A percentile compares a stretch with the other conserved stretches of the same genome.
phyloP scores from a whole-genome alignment of 2,329 filamentous ascomycete genomes.

The Fusarium hostae region DNA sequence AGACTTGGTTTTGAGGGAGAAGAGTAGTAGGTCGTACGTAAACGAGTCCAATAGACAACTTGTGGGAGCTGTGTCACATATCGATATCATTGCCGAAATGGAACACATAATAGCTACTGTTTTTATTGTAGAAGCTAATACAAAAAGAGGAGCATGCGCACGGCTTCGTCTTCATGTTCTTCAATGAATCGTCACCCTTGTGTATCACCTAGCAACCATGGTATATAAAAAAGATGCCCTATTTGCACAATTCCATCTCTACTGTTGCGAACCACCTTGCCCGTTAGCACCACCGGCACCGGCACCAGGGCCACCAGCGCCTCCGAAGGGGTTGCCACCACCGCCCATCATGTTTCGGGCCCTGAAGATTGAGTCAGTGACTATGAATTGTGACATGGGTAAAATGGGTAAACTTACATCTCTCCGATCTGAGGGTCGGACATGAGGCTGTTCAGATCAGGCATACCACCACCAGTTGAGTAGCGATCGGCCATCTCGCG shows the following conservation, averaged over 20 bases:
- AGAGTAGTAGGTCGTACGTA: neutral
- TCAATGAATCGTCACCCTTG: constrained; percentile 35
- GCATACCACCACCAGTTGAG: constrained; percentile 83
- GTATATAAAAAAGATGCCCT: constrained; percentile 40
- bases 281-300: constrained; percentile 8
- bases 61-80: neutral
- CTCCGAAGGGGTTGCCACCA: constrained; percentile 43
- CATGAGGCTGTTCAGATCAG: constrained; percentile 87
- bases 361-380: constrained; percentile 45
- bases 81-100: neutral
- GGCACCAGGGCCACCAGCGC: constrained; percentile 38
- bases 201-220: constrained; percentile 26
- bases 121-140: constrained; percentile 37
- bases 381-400: neutral
- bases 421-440: constrained; percentile 91
- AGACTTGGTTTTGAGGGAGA: rapidly evolving
- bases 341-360: constrained; percentile 60
- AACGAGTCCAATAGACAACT: neutral
- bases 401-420: constrained; percentile 72
- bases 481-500: constrained; percentile 89
- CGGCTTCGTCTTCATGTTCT: constrained; percentile 32
- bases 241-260: constrained; percentile 18
- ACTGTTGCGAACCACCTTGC: constrained; percentile 44
- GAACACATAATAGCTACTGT: constrained; percentile 16
- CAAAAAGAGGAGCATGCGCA: constrained; percentile 18